Base-by-base conservation (phyloP, 2,329 filamentous ascomycete genomes). In the Beauveria rudraprayagi region DNA sequence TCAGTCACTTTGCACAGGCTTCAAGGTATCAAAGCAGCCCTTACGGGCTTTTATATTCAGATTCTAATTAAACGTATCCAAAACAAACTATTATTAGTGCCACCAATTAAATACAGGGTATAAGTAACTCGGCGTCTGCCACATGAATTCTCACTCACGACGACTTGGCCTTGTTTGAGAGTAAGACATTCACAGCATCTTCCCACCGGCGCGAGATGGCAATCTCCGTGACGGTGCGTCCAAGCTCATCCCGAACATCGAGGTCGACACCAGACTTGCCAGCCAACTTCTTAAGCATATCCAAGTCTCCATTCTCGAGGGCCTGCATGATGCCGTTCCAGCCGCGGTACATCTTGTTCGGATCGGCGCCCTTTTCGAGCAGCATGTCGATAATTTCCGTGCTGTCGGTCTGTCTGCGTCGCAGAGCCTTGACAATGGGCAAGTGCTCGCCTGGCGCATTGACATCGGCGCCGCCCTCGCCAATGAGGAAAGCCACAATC, bases 361-460 rank as follows among this genome's bases (percentile, higher is more conserved):
- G 84, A 66, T 89, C 84, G 1, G 84, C 87, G 10, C 87, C 86
- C 63, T 81, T 78, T 11, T 79, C 79, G 8, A 90, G 77, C 6
- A 90, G 76, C 73, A 86, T 76, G 70, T 86, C 80, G 37, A 89
- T 77, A 60, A 87, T 83, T 46, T 83, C 80, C 0, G 81, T 79
- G 65, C 88, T 81, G 40, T 78, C 76, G 9, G 78, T 77, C 59
- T 80, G 76, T 66, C 81, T 81, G 24, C 84, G 77, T 3, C 86
- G 80, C 50, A 90, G 78, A 2, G 87, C 84, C 71, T 89, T 90
- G 70, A 90, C 85, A 58, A 90, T 80, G 8, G 87, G 87, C 11
- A 90, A 73, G 70, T 90, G 87, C 75, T 90, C 87, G 22, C 87
- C 87, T 0, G 87, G 86, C 0, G 83, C 77, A 68, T 89, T 89